Evolutionary conservation across 2,329 filamentous ascomycete species (phyloP).

Genomic region (Colletotrichum neosansevieriae): DNA sequence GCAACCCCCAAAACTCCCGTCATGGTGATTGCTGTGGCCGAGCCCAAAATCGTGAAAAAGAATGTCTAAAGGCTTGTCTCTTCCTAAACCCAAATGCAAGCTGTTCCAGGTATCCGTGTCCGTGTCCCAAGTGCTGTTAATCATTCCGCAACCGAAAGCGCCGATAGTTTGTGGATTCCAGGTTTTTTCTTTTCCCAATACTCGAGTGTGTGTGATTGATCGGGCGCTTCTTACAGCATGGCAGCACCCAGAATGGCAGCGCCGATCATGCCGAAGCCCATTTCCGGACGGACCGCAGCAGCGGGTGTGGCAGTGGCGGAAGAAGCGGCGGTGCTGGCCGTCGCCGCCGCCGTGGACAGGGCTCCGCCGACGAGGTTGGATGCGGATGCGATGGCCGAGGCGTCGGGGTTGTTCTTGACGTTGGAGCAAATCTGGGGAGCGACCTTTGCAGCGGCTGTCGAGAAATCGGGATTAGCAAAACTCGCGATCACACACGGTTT

Average conservation of each 20-base stretch:
- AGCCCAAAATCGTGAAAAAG: background rate
- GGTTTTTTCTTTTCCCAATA: no score
- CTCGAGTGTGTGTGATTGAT: no score
- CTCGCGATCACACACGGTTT: background rate
- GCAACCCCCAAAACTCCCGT: background rate
- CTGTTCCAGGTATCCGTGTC: background rate
- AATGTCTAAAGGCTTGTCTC: background rate
- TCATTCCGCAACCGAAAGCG: background rate
- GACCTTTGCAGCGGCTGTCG: slow-evolving; percentile 28
- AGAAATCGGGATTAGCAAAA: slow-evolving; percentile 4
- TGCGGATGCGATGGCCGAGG: slow-evolving; percentile 36
- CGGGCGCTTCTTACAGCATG: background rate
- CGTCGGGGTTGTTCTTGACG: slow-evolving; percentile 30
- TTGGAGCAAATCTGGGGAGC: slow-evolving; percentile 37
- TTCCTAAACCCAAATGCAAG: background rate
- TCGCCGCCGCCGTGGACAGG: slow-evolving; percentile 25
- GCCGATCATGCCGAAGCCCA: slow-evolving; percentile 26
- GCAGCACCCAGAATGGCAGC: slow-evolving; percentile 14
- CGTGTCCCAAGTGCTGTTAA: background rate
- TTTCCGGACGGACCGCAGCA: slow-evolving; percentile 6
- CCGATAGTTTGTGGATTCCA: background rate
- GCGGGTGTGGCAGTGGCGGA: slow-evolving; percentile 5
- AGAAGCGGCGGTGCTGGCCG: slow-evolving; percentile 6
- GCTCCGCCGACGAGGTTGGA: slow-evolving; percentile 37
- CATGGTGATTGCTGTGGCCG: background rate